Evolutionary conservation across 1,284 basidiomycete genomes (phyloP), one percentile per base, ranked within the genome.

Genomic region (Trametes pubescens): DNA sequence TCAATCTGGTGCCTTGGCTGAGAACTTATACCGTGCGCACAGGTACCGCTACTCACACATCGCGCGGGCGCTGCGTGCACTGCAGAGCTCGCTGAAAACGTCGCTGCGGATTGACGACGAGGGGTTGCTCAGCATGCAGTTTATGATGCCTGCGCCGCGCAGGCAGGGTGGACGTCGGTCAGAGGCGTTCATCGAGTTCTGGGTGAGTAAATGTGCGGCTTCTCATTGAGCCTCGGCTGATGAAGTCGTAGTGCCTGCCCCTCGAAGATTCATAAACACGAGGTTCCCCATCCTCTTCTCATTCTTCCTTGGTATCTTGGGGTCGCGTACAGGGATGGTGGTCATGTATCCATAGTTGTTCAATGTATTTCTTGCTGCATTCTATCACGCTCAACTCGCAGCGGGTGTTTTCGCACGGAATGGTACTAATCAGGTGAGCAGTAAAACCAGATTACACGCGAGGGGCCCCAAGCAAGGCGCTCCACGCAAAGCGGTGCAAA

Each of bases 31-130:
- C 16, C 6, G 21, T 32, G 34, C n/a, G 18, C 21, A 29, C 69
- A 96, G 94, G 72, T 98, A 97, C 77, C 87, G 89, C 38, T 91
- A 93, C 64, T 77, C 80, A 22, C 91, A 94, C 69, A 88, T 98
- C 60, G 76, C 83, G 4, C 83, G 87, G 47, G 86, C 92, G 3
- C 75, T 89, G 49, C 84, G 89, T 1, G 94, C 95, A 2, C 78
- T 97, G 56, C 88, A 92, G 69, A 87, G 82, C 58, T 94, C 93
- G 0, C 86, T 88, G 34, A 96, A 96, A 75, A 92, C 94, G 2
- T 96, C 93, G 0, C 75, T 98, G 49, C 85, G 94, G 48, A 94
- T 96, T 34, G 92, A 95, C 69, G 81, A 84, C 21, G 85, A 88
- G 57, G 95, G 95, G 0, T 78, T 96, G 54, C 79, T 97, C 21